phyloP scores from a whole-genome alignment of 2,329 filamentous ascomycete genomes.

The Fusarium abutilonis region DNA sequence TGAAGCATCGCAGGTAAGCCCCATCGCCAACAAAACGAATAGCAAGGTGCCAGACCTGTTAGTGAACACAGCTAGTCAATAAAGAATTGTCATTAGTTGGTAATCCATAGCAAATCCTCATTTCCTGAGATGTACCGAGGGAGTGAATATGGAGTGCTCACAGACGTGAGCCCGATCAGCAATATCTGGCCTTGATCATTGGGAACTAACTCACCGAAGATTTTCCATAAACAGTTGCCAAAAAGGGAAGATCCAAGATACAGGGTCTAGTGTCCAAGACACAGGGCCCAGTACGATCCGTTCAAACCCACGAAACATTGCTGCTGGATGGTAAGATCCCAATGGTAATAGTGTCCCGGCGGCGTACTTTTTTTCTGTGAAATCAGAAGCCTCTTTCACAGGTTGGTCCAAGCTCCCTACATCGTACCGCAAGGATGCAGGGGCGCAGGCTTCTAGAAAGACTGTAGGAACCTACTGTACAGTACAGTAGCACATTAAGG shows the following conservation, averaged over 20 bases:
- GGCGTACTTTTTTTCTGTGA: conserved; percentile 9
- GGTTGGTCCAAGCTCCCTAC: conserved; percentile 43
- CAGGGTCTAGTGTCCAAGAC: conserved; percentile 2
- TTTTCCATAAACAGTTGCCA: too few relatives aligned
- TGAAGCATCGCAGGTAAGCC: conserved; percentile 19
- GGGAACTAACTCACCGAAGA: too few relatives aligned
- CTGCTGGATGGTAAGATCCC: conserved; percentile 23
- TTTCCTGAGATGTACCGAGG: conserved; percentile 1
- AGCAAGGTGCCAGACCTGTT: conserved; percentile 19
- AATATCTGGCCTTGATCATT: neutral
- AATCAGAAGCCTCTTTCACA: conserved; percentile 27
- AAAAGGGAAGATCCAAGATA: too few relatives aligned
- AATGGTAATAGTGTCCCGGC: conserved; percentile 1
- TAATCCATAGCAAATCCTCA: conserved; percentile 17
- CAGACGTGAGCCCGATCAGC: conserved; percentile 8
- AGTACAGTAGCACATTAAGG: conserved; percentile 26
- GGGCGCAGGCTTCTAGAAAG: conserved; percentile 47
- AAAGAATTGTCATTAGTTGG: conserved; percentile 15
- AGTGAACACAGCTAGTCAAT: conserved; percentile 14
- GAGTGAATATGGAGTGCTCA: neutral
- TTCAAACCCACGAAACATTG: neutral
- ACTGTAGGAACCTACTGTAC: conserved; percentile 33
- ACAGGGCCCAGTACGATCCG: conserved; percentile 4
- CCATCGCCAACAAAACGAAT: conserved; percentile 23
- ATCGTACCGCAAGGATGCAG: conserved; percentile 38